A percentile compares a stretch with the other conserved stretches of the same genome.
Conservation (phyloP, 768 basidiomycete species). For the Serendipita sp. region DNA sequence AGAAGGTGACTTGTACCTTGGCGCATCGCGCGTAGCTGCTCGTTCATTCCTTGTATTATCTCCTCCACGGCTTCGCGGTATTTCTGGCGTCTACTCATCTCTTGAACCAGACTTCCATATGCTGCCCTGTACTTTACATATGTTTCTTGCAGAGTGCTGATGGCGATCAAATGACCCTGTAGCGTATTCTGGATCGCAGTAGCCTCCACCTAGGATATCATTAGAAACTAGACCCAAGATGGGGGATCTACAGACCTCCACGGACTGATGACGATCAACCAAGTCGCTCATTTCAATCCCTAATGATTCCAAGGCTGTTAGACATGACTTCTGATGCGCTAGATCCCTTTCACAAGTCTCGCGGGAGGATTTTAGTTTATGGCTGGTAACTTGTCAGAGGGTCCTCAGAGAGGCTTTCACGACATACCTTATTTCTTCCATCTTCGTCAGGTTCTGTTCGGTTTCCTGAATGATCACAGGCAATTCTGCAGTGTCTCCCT, state of each 20-base stretch:
- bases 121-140: constrained; percentile 57
- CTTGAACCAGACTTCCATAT: constrained; percentile 56
- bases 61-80: constrained; percentile 52
- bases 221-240: neutral
- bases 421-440: constrained; percentile 44
- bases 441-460: constrained; percentile 37
- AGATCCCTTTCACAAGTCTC: constrained; percentile 31
- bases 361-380: constrained; percentile 32
- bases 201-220: constrained; percentile 10
- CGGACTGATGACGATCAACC: constrained; percentile 47
- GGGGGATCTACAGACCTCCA: constrained; percentile 36
- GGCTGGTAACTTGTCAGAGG: constrained; percentile 23
- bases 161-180: constrained; percentile 42
- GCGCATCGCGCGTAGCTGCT: constrained; percentile 45
- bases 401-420: neutral
- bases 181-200: constrained; percentile 23
- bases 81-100: constrained; percentile 50
- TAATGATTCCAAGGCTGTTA: constrained; percentile 59
- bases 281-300: constrained; percentile 69
- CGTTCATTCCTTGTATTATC: constrained; percentile 48
- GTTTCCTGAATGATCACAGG: constrained; percentile 59
- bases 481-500: constrained; percentile 63
- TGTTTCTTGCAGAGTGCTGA: constrained; percentile 48
- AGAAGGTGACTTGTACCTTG: constrained; percentile 32
- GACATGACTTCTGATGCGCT: constrained; percentile 29